Evolutionary conservation across 2,329 filamentous ascomycete species (phyloP).

Genomic region (Alternaria metachromatica): DNA sequence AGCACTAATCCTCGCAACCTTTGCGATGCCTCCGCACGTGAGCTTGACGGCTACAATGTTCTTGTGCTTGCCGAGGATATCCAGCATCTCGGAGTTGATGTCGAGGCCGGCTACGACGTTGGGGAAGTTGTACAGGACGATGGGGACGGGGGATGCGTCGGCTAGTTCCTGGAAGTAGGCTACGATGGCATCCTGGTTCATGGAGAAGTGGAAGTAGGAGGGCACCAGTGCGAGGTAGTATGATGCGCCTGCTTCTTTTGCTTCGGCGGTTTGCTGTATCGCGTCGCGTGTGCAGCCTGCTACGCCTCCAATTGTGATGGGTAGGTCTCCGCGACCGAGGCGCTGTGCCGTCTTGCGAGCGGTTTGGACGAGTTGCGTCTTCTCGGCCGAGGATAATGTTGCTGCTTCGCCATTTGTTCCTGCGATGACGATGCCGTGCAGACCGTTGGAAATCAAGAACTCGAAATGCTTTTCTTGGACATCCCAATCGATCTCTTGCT

Average conservation of each 20-base stretch:
- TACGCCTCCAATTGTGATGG: constrained; percentile 53
- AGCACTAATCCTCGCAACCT: constrained; percentile 51
- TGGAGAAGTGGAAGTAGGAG: constrained; percentile 51
- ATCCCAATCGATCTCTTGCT: constrained; percentile 64
- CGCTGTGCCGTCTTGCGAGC: constrained; percentile 48
- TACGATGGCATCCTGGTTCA: constrained; percentile 46
- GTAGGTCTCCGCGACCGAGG: constrained; percentile 42
- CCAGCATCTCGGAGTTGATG: constrained; percentile 51
- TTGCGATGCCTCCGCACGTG: constrained; percentile 50
- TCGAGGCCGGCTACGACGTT: constrained; percentile 53
- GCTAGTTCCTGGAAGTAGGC: constrained; percentile 48
- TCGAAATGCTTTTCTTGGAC: constrained; percentile 61
- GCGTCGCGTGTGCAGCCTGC: constrained; percentile 51
- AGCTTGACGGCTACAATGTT: constrained; percentile 51
- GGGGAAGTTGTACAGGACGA: constrained; percentile 59
- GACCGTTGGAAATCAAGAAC: constrained; percentile 61
- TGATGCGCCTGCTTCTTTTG: constrained; percentile 48
- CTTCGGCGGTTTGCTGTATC: constrained; percentile 49
- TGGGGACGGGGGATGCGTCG: constrained; percentile 49
- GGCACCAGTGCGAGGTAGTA: constrained; percentile 50
- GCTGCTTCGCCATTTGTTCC: constrained; percentile 57
- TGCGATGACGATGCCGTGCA: constrained; percentile 58
- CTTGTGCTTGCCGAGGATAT: constrained; percentile 43
- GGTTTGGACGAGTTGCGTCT: constrained; percentile 48
- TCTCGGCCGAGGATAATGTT: constrained; percentile 50